Base-by-base conservation (phyloP, 1,284 basidiomycete species). In the Cystobasidium slooffiae region DNA sequence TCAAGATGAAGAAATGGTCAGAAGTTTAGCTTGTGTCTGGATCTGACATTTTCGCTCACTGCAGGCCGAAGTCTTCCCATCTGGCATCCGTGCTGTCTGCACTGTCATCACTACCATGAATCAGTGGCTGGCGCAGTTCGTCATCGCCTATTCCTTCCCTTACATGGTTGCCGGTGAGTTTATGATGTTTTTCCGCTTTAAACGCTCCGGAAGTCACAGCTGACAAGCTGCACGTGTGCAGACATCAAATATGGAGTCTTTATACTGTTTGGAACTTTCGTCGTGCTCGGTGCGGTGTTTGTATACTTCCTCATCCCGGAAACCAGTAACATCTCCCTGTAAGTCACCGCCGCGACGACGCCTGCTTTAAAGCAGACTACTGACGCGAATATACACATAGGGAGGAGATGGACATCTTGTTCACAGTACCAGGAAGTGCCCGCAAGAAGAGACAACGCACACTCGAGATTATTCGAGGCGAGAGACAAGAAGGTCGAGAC, bases 281-380 rank as follows among this genome's bases (percentile, higher is more conserved):
- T 72, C 46, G 64, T 70, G 43, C 47, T 46, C 3, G 61, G 63
- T 24, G 53, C 64, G 6, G 61, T 68, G 20, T 77, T 74, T 31
- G 76, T 75, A n/a, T 76, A 41, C 49, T 77, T 77, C 72, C 65
- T 76, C 44, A 74, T 77, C n/a, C 73, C 76, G 16, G 76, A 77
- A 67, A 76, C 70, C 31, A 76, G 69, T 24, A 69, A 70, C 2
- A 63, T 77, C 47, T 22, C 68, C 8, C 76, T 77, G 53, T 55
- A 55, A 20, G 53, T 55, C 22, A 18, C 8, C 18, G 12, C 59
- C 59, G 72, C 52, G 47, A 61, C 8, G 61, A 68, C 41, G 67
- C 39, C 64, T 58, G 41, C 41, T 12, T 64, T 18, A 49, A 10
- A 9, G 31, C 22, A 3, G 12, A 20, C 14, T 10, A 5, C 65